Conservation (phyloP, 1,284 basidiomycete genomes). For the Bondarzewia mesenterica region DNA sequence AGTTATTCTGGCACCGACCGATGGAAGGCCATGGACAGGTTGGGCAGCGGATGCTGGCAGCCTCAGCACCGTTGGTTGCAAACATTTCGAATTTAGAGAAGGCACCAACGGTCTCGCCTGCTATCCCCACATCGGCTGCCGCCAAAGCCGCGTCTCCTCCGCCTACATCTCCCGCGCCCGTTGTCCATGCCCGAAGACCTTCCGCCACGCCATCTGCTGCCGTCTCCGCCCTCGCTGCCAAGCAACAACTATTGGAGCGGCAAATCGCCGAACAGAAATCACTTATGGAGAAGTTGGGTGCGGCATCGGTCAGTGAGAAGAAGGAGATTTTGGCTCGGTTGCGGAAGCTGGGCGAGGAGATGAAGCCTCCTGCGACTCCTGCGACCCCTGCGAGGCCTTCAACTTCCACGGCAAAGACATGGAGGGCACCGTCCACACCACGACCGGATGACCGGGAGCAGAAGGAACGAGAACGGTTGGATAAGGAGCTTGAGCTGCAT, state of each 20-base stretch:
- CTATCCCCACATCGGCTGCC: conserved; percentile 2
- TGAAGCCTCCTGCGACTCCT: conserved; percentile 39
- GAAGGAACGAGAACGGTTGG: conserved; percentile 56
- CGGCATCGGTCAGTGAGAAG: conserved; percentile 68
- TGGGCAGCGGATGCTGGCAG: conserved; percentile 70
- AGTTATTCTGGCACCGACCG: conserved; percentile 89
- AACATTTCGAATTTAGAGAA: conserved; percentile 35
- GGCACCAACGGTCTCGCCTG: conserved; percentile 6
- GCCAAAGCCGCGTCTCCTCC: conserved; percentile 14
- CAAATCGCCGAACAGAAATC: conserved; percentile 88
- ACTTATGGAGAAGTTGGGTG: conserved; percentile 65
- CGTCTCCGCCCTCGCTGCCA: conserved; percentile 50
- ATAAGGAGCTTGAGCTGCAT: conserved; percentile 70
- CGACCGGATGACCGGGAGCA: conserved; percentile 35
- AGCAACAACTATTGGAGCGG: conserved; percentile 73
- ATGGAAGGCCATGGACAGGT: conserved; percentile 79
- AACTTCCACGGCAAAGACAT: conserved; percentile 13
- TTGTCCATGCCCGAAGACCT: conserved; percentile 20
- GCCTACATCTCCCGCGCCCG: conserved; percentile 10
- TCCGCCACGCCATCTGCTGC: conserved; percentile 26
- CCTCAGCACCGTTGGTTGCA: conserved; percentile 65
- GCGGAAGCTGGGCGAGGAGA: conserved; percentile 75
- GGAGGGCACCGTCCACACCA: conserved; percentile 19
- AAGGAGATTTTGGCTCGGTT: conserved; percentile 73
- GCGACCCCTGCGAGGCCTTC: conserved; percentile 21